Evolutionary conservation across 139 green algal species (phyloP).

Genomic region (Ettlia oleoabundans): DNA sequence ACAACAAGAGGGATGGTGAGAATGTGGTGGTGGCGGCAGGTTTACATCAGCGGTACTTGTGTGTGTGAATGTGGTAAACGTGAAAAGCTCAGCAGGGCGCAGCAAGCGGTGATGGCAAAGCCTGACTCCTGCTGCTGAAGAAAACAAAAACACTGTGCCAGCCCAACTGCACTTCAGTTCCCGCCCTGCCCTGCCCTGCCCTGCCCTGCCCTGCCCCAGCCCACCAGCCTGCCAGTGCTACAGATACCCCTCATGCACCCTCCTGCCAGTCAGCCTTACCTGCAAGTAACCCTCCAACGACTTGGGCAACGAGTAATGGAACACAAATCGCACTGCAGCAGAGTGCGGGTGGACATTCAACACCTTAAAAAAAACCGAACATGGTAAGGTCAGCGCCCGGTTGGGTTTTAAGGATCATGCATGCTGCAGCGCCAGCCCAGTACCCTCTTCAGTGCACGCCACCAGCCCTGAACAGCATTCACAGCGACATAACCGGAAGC

Average conservation of each 20-base stretch:
- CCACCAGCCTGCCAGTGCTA: neutral
- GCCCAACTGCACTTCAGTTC: neutral
- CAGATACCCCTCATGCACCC: neutral
- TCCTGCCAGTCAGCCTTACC: too few relatives aligned
- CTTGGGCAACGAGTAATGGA: conserved; percentile 92
- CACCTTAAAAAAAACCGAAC: too few relatives aligned
- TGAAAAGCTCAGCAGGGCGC: too few relatives aligned
- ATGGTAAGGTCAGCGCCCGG: too few relatives aligned
- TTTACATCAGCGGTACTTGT: too few relatives aligned
- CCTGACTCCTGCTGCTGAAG: too few relatives aligned
- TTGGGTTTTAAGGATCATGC: too few relatives aligned
- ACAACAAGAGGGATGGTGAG: neutral
- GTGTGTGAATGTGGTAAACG: neutral
- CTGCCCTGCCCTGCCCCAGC: neutral
- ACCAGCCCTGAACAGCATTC: neutral
- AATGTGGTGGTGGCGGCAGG: neutral
- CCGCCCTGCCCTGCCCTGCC: neutral
- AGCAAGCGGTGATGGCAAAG: too few relatives aligned
- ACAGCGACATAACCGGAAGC: neutral
- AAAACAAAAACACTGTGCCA: neutral
- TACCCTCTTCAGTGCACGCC: neutral
- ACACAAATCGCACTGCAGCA: conserved; percentile 83
- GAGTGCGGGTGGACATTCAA: neutral
- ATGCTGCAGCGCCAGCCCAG: too few relatives aligned
- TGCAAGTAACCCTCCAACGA: conserved; percentile 90